These are phyloP conservation scores for Colletotrichum incanum DNA, from an alignment of 2,329 filamentous ascomycete genomes.

Conservation along the genomic window DNA sequence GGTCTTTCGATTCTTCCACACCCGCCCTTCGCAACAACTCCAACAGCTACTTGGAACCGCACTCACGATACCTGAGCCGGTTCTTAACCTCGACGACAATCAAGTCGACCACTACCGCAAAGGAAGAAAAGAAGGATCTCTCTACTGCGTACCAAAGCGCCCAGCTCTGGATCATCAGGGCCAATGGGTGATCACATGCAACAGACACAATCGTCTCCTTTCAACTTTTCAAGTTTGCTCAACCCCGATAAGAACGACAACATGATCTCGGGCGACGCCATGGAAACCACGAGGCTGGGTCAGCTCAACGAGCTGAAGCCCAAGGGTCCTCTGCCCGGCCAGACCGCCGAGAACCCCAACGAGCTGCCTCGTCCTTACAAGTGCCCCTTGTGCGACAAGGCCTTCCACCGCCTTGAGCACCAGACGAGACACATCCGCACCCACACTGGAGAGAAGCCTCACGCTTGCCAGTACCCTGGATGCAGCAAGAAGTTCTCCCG, in stretches of 20 bases:
- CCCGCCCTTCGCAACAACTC: constrained; percentile 5
- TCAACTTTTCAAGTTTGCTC: constrained; percentile 83
- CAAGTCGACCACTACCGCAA: constrained; percentile 15
- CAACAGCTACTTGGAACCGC: background rate
- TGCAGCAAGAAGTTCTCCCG: constrained; percentile 98
- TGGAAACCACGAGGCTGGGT: constrained; percentile 39
- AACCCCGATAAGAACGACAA: constrained; percentile 64
- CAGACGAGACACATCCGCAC: constrained; percentile 94
- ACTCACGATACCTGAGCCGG: constrained; percentile 16
- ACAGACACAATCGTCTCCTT: constrained; percentile 76
- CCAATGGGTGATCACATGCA: constrained; percentile 76
- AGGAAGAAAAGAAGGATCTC: constrained; percentile 9
- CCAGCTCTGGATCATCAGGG: constrained; percentile 38
- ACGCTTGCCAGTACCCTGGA: constrained; percentile 94
- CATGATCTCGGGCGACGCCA: constrained; percentile 37
- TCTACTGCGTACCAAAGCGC: constrained; percentile 6
- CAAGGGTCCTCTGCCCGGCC: constrained; percentile 74
- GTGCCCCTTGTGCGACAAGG: constrained; percentile 97
- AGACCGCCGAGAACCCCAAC: constrained; percentile 70
- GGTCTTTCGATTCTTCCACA: background rate
- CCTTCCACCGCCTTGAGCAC: constrained; percentile 97
- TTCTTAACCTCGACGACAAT: constrained; percentile 8
- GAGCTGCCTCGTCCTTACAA: constrained; percentile 98
- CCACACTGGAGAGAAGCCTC: constrained; percentile 98
- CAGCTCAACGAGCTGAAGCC: constrained; percentile 62